Evolutionary conservation across 371 early-diverging fungal species (phyloP).

Genomic region (Synchytrium microbalum): DNA sequence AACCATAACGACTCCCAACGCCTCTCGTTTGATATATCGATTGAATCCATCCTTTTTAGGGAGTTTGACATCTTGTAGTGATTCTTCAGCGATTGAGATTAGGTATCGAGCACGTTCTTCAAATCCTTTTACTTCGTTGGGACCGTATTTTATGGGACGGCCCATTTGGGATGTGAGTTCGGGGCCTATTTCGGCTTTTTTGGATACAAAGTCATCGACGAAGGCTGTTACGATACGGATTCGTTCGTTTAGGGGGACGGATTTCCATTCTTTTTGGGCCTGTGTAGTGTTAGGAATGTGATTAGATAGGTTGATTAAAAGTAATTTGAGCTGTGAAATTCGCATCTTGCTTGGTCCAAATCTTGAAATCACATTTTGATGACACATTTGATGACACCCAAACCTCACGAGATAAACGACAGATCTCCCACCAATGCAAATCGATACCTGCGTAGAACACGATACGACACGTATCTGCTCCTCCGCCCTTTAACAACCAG

Average conservation of each 20-base stretch:
- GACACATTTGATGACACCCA: no score
- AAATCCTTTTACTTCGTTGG: constrained; percentile 66
- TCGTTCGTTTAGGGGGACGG: constrained; percentile 43
- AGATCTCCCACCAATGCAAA: no score
- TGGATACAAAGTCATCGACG: constrained; percentile 47
- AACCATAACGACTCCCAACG: constrained; percentile 54
- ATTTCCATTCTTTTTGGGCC: no score
- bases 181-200: constrained; percentile 50
- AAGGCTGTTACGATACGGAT: constrained; percentile 47
- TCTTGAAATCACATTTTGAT: no score
- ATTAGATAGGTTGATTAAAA: no score
- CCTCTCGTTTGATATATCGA: constrained; percentile 62
- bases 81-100: constrained; percentile 60
- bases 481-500: no score
- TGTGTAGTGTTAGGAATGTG: no score
- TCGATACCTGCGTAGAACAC: no score
- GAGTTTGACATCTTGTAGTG: constrained; percentile 47
- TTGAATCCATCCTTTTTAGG: constrained; percentile 37
- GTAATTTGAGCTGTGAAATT: no score
- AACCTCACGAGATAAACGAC: no score
- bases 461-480: no score
- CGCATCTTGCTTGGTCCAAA: no score
- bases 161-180: constrained; percentile 68
- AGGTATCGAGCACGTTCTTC: constrained; percentile 62
- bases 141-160: constrained; percentile 62